Evolutionary conservation across 768 basidiomycete genomes (phyloP), one percentile per base, ranked within the genome.

Genomic region (Leccinum disarticulatum): DNA sequence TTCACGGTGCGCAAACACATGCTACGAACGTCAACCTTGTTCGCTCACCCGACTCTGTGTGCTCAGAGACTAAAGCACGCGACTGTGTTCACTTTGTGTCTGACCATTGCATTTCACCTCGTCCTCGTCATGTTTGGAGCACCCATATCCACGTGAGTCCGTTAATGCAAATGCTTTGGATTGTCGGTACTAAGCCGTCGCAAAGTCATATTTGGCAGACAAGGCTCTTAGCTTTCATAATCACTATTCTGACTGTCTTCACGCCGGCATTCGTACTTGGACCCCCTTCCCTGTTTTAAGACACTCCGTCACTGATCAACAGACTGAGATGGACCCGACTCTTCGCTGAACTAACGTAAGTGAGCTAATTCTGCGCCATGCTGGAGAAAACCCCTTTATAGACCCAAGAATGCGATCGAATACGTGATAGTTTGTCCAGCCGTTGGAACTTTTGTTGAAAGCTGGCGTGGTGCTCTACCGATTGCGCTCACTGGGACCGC

Each of bases 401-500:
- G 85, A 38, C 73, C 77, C 22, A 82, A 79, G 62, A 87, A 83
- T n/a, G 79, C 87, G 3, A 68, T 91, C 28, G 96, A 98, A 72
- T 79, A 88, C 55, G 85, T 86, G 0, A 71, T 96, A 22, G 82
- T 95, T 17, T 94, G 91, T 66, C 92, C 96, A 15, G 82, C 83
- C 11, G 67, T 88, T 27, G 92, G 92, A 43, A 77, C 90, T 0
- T 63, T 90, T 47, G 30, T 87, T 19, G 96, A 95, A 6, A 80
- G 83, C 48, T 97, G 94, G 95, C 36, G 82, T 14, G 95, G 94
- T 15, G 85, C 83, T 10, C 79, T 95, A 50, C 91, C 93, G 2
- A 87, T 95, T 50, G 90, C 93, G 0, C 84, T 98, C 17, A 98
- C 74, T 98, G 96, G 96, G 95, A 95, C 69, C 83, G 93, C 38